phyloP scores from a whole-genome alignment of 2,329 filamentous ascomycete species.

The Zelopaecilomyces penicillatus region DNA sequence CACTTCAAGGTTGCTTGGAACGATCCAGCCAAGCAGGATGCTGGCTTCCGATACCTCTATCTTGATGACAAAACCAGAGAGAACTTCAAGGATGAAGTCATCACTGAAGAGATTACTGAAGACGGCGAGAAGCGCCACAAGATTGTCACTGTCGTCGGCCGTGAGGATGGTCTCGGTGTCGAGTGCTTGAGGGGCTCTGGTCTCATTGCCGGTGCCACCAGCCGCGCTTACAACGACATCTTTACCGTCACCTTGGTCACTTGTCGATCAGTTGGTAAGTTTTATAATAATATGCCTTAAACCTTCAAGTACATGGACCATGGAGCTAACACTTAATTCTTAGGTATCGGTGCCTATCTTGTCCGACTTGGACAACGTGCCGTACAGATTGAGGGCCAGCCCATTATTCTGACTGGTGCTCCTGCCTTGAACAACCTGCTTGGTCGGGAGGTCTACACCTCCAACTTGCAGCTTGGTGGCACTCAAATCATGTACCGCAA shows the following conservation, averaged over 20 bases:
- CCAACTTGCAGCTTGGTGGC: conserved; percentile 96
- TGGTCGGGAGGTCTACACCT: conserved; percentile 96
- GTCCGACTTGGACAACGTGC: conserved; percentile 97
- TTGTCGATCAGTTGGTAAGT: conserved; percentile 86
- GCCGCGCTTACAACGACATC: conserved; percentile 95
- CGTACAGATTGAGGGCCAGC: conserved; percentile 97
- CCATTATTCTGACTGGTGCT: conserved; percentile 96
- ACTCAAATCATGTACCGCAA: conserved; percentile 99
- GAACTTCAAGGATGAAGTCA: conserved; percentile 63
- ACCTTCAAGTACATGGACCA: conserved; percentile 1
- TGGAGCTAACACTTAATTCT: conserved; percentile 20
- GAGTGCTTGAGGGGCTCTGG: conserved; percentile 95
- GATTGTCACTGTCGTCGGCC: conserved; percentile 87
- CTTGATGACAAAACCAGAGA: conserved; percentile 79
- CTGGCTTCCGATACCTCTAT: conserved; percentile 96
- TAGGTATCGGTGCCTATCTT: conserved; percentile 93
- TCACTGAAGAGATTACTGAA: conserved; percentile 80
- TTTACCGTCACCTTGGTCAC: conserved; percentile 97
- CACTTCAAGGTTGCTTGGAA: conserved; percentile 98
- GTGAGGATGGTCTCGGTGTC: conserved; percentile 92
- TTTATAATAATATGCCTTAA: conserved; percentile 1
- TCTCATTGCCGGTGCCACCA: conserved; percentile 96
- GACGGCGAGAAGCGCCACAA: conserved; percentile 86
- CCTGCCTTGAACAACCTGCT: conserved; percentile 97
- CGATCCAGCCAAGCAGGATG: conserved; percentile 67